Base-by-base conservation (phyloP, 2,329 filamentous ascomycete species). In the Diaporthe australafricana region DNA sequence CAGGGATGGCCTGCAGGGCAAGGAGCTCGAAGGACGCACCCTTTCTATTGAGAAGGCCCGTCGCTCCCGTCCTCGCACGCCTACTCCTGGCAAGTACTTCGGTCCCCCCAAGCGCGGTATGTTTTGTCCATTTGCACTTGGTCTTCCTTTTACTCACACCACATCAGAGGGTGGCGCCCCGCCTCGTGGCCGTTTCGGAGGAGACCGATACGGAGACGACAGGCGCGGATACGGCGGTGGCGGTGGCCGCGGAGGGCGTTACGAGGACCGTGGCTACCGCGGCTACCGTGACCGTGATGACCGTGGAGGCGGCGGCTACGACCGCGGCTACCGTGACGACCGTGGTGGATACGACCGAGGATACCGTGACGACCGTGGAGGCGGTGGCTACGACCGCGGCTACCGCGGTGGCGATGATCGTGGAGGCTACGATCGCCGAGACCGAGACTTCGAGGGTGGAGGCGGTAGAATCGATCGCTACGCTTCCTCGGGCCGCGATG, bases 1-100 rank as follows among this genome's bases (percentile, higher is more conserved):
- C 77, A 98, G 96, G 87, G 96, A 98, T 80, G 96, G 94, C 68
- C 89, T 99, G 40, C 96, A 98, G 83, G 96, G 96, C 80, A 96
- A 98, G 83, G 90, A 94, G 77, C 95, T 98, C 76, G 96, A 99
- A 81, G 96, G 96, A 74, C 93, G 96, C 78, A 98, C 95, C 74
- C 86, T 99, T 79, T 98, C 95, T 89, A 98, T 99, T 77, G 96
- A 99, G 88, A 99, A 98, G 89, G 96, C 96, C 79, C 95, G 96
- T 79, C 95, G 96, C 83, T 94, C 94, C 81, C 93, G 95, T 77
- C 96, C 96, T 78, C 94, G 96, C 80, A 98, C 96, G 71, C 96
- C 96, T 45, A 99, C 96, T 71, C 96, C 96, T 62, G 96, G 96
- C 86, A 98, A 98, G 87, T 99, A 99, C 89, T 98, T 98, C 81